Evolutionary conservation across 2,329 filamentous ascomycete genomes (phyloP).

Genomic region (Xylaria sp.): DNA sequence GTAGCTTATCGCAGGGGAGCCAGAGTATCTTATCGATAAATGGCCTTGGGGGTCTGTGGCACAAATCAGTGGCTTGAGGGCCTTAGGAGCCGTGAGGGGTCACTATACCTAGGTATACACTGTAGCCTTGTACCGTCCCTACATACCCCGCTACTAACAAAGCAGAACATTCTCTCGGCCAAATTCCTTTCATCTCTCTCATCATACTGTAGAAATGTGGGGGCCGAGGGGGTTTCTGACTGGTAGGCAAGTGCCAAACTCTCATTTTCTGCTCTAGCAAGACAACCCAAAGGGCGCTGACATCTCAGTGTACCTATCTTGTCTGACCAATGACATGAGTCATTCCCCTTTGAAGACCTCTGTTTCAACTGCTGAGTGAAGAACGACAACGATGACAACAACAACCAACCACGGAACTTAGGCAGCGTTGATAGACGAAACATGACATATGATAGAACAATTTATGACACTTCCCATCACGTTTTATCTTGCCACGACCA

Average conservation of each 20-base stretch:
- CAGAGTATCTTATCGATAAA: conserved; percentile 9
- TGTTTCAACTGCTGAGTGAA: neutral
- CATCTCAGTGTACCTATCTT: neutral
- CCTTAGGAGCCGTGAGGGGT: too few species aligned
- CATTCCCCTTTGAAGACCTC: conserved; percentile 24
- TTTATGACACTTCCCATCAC: neutral
- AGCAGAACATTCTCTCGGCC: neutral
- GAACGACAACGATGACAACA: neutral
- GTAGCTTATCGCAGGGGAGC: neutral
- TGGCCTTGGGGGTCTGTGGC: too few species aligned
- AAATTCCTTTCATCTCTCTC: conserved; percentile 5
- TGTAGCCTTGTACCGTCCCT: neutral
- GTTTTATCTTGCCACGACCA: neutral
- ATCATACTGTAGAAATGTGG: conserved; percentile 2
- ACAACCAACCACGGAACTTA: neutral
- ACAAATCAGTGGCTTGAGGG: too few species aligned
- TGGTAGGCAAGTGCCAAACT: neutral
- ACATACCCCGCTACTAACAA: conserved; percentile 15
- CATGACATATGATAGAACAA: neutral
- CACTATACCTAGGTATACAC: too few species aligned
- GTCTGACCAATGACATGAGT: conserved; percentile 34
- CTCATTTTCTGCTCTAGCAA: neutral
- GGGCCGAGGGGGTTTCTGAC: conserved; percentile 12
- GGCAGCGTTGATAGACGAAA: neutral
- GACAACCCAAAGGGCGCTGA: neutral